Evolutionary conservation across 1,284 basidiomycete genomes (phyloP), one percentile per base, ranked within the genome.

Genomic region (Tilletia walkeri): DNA sequence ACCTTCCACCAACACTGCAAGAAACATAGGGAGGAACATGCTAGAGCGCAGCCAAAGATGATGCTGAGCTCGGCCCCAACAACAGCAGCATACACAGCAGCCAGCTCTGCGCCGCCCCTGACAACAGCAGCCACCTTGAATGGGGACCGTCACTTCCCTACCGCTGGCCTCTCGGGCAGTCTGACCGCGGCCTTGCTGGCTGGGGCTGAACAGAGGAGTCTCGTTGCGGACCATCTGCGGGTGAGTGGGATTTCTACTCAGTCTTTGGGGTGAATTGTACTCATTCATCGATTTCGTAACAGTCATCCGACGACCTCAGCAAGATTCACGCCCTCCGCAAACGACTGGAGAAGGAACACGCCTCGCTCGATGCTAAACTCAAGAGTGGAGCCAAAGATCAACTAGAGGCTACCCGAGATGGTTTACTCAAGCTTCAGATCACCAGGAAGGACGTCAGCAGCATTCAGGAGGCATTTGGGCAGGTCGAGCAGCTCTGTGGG

Each of bases 281-380:
- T 76, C 39, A 9, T 14, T 2, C 2, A 14, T 53, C 6, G 7
- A 7, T 18, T n/a, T 34, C 34, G 2, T 3, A 14, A 56, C 70
- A 84, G 70, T 82, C 92, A 38, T 94, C 95, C 1, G 94, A 98
- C 83, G 95, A 98, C 85, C 89, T 98, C 65, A 87, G 90, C 80
- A 98, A 98, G 85, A 89, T 98, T 65, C 87, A 89, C 2, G 89
- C 92, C 0, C 93, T 94, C 80, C 89, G 93, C 73, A 95, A 95
- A 87, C 96, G 96, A 84, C 88, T 98, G 38, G 90, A 94, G 85
- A 96, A 95, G 85, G 95, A 99, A 86, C 95, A 96, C 85, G 90
- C 93, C 0, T 92, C 93, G n/a, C 92, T 99, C 74, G 93, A 96
- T 80, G 90, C 92, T 4, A 89, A 95, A 80, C 89, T 99, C 63